Percentiles rank a stretch among this genome's conserved stretches.
Conservation (phyloP, 2,329 filamentous ascomycete species). For the Epichloe scottii region DNA sequence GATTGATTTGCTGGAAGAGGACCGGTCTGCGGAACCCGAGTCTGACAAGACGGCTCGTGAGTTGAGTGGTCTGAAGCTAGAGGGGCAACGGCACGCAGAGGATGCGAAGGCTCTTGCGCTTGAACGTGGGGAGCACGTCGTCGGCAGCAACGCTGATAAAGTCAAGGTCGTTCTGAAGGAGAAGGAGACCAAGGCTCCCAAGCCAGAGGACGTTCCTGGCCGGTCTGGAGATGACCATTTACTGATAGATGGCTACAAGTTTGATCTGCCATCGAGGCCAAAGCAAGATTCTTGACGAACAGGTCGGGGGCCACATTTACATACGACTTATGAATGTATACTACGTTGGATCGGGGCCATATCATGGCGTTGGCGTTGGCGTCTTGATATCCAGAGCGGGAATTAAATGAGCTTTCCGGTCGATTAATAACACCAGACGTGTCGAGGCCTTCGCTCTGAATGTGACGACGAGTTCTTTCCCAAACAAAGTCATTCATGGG, state of each 20-base stretch:
- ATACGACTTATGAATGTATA: background rate
- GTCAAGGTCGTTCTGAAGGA: slow-evolving; percentile 40
- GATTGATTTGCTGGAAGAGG: slow-evolving; percentile 58
- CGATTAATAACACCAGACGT: no score
- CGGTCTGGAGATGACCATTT: slow-evolving; percentile 29
- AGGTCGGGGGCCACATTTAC: background rate
- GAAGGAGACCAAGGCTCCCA: slow-evolving; percentile 25
- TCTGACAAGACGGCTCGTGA: slow-evolving; percentile 23
- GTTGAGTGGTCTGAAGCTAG: slow-evolving; percentile 30
- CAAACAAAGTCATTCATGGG: background rate
- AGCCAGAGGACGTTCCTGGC: slow-evolving; percentile 11
- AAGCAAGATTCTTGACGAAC: background rate
- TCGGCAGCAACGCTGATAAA: slow-evolving; percentile 14
- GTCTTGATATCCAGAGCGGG: background rate
- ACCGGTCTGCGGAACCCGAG: slow-evolving; percentile 35
- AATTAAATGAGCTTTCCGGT: no score
- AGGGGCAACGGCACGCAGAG: slow-evolving; percentile 28
- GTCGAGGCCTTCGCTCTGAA: background rate
- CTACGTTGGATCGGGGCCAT: background rate
- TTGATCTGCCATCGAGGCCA: slow-evolving; percentile 17
- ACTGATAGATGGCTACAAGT: slow-evolving; percentile 38
- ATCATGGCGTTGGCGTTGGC: background rate
- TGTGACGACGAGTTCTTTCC: background rate
- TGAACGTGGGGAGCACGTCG: slow-evolving; percentile 30
- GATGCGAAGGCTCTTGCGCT: slow-evolving; percentile 34